These are phyloP conservation scores for Russula earlei DNA, from an alignment of 768 basidiomycete genomes.

Conservation along the genomic window DNA sequence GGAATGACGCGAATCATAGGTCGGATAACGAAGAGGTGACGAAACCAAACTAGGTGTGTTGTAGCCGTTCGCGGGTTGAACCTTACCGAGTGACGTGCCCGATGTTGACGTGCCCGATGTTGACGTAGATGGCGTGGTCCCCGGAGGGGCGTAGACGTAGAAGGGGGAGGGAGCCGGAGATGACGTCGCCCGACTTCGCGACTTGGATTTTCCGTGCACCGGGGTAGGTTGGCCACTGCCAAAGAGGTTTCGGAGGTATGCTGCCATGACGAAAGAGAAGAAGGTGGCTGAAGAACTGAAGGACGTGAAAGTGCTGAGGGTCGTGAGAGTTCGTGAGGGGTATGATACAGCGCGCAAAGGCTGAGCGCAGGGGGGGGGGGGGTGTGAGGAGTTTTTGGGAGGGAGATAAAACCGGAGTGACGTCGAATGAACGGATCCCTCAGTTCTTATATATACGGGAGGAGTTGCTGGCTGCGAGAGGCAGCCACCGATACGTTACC, in stretches of 20 bases:
- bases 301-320: neutral
- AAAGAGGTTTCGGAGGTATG: slow-evolving; percentile 42
- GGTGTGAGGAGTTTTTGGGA: neutral
- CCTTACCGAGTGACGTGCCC: slow-evolving; percentile 8
- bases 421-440: neutral
- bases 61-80: slow-evolving; percentile 11
- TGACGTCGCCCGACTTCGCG: slow-evolving; percentile 37
- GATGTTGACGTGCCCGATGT: slow-evolving; percentile 6
- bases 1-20: slow-evolving; percentile 19
- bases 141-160: slow-evolving; percentile 22
- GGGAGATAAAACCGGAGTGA: slow-evolving; percentile 1
- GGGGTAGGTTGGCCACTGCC: slow-evolving; percentile 26
- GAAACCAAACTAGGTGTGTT: slow-evolving; percentile 11
- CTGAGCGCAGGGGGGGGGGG: neutral
- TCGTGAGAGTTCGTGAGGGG: slow-evolving; percentile 12
- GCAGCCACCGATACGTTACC: neutral
- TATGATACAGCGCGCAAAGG: neutral
- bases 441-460: slow-evolving; percentile 11
- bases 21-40: slow-evolving; percentile 19
- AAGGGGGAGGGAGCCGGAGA: slow-evolving; percentile 26
- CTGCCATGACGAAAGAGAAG: slow-evolving; percentile 31
- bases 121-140: slow-evolving; percentile 11
- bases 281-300: neutral
- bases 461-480: neutral
- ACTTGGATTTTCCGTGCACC: slow-evolving; percentile 29